These are phyloP conservation scores for Volvox africanus DNA, from an alignment of 139 green algal genomes.

Conservation along the genomic window DNA sequence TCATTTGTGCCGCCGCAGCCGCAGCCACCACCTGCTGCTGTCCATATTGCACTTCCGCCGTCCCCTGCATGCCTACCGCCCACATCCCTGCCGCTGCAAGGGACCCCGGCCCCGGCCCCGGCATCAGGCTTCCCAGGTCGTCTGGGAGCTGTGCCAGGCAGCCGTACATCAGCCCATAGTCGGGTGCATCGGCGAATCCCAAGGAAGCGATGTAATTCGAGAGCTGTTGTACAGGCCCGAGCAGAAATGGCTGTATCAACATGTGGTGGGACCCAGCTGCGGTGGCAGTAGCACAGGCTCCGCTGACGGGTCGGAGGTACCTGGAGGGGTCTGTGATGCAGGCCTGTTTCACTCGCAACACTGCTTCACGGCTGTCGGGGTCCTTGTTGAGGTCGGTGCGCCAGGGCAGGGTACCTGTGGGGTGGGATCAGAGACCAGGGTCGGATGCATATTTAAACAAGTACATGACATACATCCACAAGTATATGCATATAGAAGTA, in stretches of 20 bases:
- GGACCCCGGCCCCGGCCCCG: neutral
- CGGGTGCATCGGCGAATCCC: constrained; percentile 44
- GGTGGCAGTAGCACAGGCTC: no score
- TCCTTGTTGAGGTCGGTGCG: constrained; percentile 31
- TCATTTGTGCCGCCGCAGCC: constrained; percentile 18
- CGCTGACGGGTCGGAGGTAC: neutral
- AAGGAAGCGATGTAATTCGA: constrained; percentile 47
- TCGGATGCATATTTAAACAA: no score
- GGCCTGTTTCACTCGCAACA: constrained; percentile 27
- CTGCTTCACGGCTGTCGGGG: constrained; percentile 23
- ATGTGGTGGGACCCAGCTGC: neutral
- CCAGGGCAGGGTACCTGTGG: constrained; percentile 44
- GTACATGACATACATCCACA: no score
- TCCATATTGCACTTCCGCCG: neutral
- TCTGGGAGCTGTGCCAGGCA: constrained; percentile 52
- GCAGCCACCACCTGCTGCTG: neutral
- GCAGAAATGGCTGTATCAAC: neutral
- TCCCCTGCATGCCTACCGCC: neutral
- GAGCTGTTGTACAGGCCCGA: constrained; percentile 15
- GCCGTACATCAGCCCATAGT: constrained; percentile 40
- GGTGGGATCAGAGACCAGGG: no score
- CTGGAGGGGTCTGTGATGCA: constrained; percentile 27
- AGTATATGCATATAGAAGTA: no score
- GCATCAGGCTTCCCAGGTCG: neutral
- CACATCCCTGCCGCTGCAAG: neutral